Conservation (phyloP, 176 grass and related monocot genomes). For the Carex scoparia region DNA sequence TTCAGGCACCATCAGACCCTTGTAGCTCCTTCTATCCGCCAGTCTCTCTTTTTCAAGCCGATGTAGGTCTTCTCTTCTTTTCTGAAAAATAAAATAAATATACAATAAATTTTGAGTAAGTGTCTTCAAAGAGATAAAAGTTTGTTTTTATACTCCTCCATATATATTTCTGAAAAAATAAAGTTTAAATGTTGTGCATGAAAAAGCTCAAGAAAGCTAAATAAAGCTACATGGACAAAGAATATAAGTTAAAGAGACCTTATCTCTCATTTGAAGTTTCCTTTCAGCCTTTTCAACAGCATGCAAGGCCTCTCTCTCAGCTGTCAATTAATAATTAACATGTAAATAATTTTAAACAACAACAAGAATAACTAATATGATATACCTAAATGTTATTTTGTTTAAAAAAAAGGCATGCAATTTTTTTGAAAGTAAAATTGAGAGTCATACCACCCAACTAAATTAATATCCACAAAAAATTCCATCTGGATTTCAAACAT, state of each 20-base stretch:
- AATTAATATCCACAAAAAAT: no score
- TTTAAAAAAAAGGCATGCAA: no score
- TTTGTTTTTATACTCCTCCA: neutral
- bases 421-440: no score
- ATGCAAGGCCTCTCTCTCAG: conserved; percentile 79
- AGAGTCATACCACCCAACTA: no score
- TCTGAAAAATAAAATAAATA: conserved; percentile 31
- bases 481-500: no score
- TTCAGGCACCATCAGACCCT: conserved; percentile 85
- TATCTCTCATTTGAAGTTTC: conserved; percentile 75
- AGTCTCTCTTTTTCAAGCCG: conserved; percentile 65
- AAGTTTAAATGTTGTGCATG: neutral
- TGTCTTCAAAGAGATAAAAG: neutral
- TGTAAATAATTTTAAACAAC: neutral
- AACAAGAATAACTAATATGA: neutral
- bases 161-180: neutral
- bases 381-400: no score
- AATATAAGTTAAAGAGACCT: conserved; percentile 26
- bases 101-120: neutral
- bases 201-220: neutral
- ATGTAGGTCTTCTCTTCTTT: conserved; percentile 60
- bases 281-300: conserved; percentile 68
- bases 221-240: neutral
- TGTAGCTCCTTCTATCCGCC: conserved; percentile 83
- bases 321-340: conserved; percentile 23